Evolutionary conservation across 352 stramenopile species (phyloP), one percentile per base, ranked within the genome.

Genomic region (Globisporangium heterothallicum): DNA sequence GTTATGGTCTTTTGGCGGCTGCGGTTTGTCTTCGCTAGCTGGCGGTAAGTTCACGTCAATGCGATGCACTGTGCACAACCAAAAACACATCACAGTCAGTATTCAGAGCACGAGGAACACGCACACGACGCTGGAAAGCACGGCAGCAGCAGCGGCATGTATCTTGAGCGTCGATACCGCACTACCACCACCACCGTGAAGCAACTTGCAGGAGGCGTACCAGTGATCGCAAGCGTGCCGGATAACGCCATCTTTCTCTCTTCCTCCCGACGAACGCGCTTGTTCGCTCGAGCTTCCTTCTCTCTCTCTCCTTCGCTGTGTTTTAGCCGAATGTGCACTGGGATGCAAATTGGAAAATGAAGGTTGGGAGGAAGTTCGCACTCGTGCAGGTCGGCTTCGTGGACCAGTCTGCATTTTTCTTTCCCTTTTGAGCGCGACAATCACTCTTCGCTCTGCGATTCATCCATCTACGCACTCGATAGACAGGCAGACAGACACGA

Each of bases 261-360:
- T 47, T n/a, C 19, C 0, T n/a, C 10, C 32, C 32, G 12, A 38
- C 32, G 32, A 38, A 18, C 32, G 32, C 14, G 32, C 32, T 38
- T 46, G 41, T 13, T 49, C 21, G 42, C 49, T 55, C 35, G 41
- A 44, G 64, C 70, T 59, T 65, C 70, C 30, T 34, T 56, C 50
- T 53, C 60, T 9, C 41, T 46, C n/a, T 2, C n/a, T n/a, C n/a
- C 2, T 10, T 5, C n/a, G 32, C 32, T 38, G 32, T 38, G 32
- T 38, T 38, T 34, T 38, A 18, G n/a, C 32, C 32, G 32, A 38
- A 38, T 38, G 32, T 18, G 41, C 41, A 46, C 41, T 51, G 49
- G 56, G 10, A 47, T 50, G 51, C 63, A 56, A 70, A 78, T 64
- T 68, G 18, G 62, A 55, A 72, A 78, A 74, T 78, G 68, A 70